Evolutionary conservation across 345 rosid species (phyloP), one percentile per base, ranked within the genome.

Genomic region (Bruguiera sexangula): DNA sequence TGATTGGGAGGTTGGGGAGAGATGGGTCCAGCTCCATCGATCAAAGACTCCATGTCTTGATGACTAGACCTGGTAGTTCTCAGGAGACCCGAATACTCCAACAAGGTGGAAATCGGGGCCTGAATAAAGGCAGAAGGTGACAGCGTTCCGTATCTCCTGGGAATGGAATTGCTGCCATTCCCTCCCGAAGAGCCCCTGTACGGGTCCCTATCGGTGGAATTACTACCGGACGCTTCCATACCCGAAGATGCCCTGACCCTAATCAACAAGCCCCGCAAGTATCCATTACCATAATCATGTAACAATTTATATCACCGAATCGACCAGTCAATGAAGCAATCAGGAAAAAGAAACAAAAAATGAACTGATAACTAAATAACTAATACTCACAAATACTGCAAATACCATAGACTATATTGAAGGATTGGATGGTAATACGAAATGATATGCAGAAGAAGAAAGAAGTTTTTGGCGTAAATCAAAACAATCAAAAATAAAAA

Each of bases 1-100:
- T 56, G 60, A 56, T 20, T 75, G 61, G 69, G 69, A 67, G 60
- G 53, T 24, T 24, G 63, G 3, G 68, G 53, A 37, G 71, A 66
- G 22, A 37, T 34, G 27, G 13, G 26, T 39, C 72, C 78, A 26
- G 59, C 59, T n/a, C 74, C 59, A 22, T 11, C 60, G 46, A 85
- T 75, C 62, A 92, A 76, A 50, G 89, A 65, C 57, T 90, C 94
- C 0, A 83, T 61, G 55, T 95, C 96, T 18, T 74, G 96, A 68
- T 51, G 82, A 72, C 32, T 34, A 29, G 88, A 79, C 66, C 71
- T 82, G 0, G 89, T 2, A 63, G 96, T 63, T 63, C 96, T 83
- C 43, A 96, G 73, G 62, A 96, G 84, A 66, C 99, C 99, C 0
- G 99, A 92, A 72, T 92, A 92, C 83, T 96, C 99, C 52, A 96